A percentile compares a stretch with the other conserved stretches of the same genome.
These are phyloP conservation scores for Erodium trifolium DNA, from an alignment of 441 rosid species.

Conservation along the genomic window DNA sequence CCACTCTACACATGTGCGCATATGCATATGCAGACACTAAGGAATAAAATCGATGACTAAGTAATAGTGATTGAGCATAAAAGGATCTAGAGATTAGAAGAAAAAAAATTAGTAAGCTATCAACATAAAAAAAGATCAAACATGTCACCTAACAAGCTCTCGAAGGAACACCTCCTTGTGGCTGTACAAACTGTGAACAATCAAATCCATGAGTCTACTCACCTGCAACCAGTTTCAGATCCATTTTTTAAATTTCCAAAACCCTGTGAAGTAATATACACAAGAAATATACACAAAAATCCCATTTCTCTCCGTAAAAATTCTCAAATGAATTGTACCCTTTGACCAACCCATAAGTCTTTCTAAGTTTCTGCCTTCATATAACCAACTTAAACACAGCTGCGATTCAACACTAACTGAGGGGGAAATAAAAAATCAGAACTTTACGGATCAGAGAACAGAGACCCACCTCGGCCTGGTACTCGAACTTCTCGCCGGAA, in stretches of 20 bases:
- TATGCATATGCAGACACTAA: neutral
- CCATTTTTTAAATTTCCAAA: slow-evolving; percentile 6
- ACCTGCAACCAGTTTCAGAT: slow-evolving; percentile 47
- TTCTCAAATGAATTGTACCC: neutral
- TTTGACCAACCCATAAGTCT: neutral
- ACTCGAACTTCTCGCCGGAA: slow-evolving; percentile 84
- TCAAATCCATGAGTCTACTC: slow-evolving; percentile 85
- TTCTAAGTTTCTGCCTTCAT: neutral
- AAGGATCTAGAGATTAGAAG: neutral
- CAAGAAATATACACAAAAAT: too few species aligned
- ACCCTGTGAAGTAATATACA: neutral
- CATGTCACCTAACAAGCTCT: slow-evolving; percentile 80
- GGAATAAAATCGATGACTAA: neutral
- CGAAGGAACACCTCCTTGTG: slow-evolving; percentile 94
- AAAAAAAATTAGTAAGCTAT: neutral
- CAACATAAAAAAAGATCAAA: neutral
- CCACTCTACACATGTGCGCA: neutral
- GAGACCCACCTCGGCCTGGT: slow-evolving; percentile 87
- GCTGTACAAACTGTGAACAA: slow-evolving; percentile 95
- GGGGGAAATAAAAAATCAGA: slow-evolving; percentile 10
- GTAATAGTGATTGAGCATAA: neutral
- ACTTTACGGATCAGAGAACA: slow-evolving; percentile 5
- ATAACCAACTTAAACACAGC: too few species aligned
- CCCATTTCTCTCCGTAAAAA: neutral
- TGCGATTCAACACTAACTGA: neutral